Percentiles rank a stretch among this genome's conserved stretches.
Conservation (phyloP, 768 basidiomycete genomes). For the Pholiota conissans region DNA sequence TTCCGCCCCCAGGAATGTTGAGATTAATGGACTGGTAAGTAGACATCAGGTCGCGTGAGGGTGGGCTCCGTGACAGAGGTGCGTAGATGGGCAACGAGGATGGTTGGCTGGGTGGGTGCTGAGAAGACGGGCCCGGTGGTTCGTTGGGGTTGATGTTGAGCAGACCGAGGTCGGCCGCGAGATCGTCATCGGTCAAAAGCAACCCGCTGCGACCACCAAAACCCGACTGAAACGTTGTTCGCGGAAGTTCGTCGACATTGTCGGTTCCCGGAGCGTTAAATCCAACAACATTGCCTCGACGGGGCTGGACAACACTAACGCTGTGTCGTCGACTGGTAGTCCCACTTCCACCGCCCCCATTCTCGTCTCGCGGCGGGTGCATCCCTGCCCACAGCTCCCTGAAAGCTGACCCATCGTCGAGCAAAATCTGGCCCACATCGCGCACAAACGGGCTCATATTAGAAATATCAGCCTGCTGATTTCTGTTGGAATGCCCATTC, state of each 20-base stretch:
- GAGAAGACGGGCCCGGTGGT: constrained; percentile 39
- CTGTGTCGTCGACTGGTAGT: constrained; percentile 83
- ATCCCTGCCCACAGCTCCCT: constrained; percentile 77
- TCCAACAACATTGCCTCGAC: constrained; percentile 63
- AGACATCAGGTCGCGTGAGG: constrained; percentile 49
- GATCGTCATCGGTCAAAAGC: constrained; percentile 77
- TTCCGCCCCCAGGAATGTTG: constrained; percentile 49
- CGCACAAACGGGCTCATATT: constrained; percentile 88
- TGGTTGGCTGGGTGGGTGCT: constrained; percentile 64
- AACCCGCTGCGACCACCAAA: constrained; percentile 55
- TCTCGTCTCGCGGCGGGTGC: constrained; percentile 63
- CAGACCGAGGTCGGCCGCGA: constrained; percentile 67
- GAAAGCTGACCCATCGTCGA: constrained; percentile 72
- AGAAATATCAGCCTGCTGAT: constrained; percentile 54
- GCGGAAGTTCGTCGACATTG: constrained; percentile 30
- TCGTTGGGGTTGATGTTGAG: constrained; percentile 56
- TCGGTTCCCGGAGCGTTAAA: constrained; percentile 62
- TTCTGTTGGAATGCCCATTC: constrained; percentile 46
- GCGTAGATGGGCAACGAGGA: constrained; percentile 78
- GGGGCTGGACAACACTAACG: constrained; percentile 80
- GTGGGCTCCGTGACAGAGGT: constrained; percentile 63
- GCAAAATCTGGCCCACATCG: constrained; percentile 75
- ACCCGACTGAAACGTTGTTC: constrained; percentile 32
- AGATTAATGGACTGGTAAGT: constrained; percentile 65
- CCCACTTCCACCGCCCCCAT: constrained; percentile 66